Conservation (phyloP, 2,329 filamentous ascomycete species). For the Aplosporella prunicola region DNA sequence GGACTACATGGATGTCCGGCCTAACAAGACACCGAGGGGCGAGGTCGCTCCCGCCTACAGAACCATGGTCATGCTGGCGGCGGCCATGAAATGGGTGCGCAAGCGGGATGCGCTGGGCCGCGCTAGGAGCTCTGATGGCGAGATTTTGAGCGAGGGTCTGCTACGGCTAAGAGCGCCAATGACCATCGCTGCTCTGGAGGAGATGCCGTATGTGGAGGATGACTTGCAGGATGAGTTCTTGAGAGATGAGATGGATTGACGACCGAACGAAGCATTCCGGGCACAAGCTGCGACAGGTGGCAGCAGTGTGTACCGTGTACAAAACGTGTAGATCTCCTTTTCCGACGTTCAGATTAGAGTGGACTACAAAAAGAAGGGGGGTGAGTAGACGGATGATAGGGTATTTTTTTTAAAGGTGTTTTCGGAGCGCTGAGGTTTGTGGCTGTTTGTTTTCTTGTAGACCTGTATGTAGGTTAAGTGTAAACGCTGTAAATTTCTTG, state of each 20-base stretch:
- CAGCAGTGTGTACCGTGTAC: no score
- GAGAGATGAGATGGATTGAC: conserved; percentile 7
- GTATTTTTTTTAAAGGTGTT: no score
- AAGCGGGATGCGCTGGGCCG: conserved; percentile 24
- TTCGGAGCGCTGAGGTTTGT: no score
- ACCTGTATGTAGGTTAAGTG: no score
- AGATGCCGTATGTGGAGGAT: conserved; percentile 31
- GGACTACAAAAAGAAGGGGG: no score
- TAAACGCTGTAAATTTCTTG: no score
- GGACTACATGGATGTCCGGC: conserved; percentile 22
- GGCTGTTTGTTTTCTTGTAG: no score
- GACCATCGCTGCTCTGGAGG: conserved; percentile 34
- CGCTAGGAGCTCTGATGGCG: conserved; percentile 16
- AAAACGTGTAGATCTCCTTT: no score
- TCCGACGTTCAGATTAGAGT: no score
- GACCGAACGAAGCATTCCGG: no score
- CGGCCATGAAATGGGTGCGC: conserved; percentile 26
- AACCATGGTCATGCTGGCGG: conserved; percentile 34
- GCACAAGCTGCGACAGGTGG: no score
- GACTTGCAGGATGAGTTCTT: conserved; percentile 23
- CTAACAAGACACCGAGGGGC: conserved; percentile 17
- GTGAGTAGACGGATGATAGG: no score
- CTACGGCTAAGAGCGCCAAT: conserved; percentile 28
- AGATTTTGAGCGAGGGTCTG: conserved; percentile 19
- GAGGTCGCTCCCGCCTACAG: conserved; percentile 33